phyloP scores from a whole-genome alignment of 2,329 filamentous ascomycete species.

The Nannizzia gypsea region DNA sequence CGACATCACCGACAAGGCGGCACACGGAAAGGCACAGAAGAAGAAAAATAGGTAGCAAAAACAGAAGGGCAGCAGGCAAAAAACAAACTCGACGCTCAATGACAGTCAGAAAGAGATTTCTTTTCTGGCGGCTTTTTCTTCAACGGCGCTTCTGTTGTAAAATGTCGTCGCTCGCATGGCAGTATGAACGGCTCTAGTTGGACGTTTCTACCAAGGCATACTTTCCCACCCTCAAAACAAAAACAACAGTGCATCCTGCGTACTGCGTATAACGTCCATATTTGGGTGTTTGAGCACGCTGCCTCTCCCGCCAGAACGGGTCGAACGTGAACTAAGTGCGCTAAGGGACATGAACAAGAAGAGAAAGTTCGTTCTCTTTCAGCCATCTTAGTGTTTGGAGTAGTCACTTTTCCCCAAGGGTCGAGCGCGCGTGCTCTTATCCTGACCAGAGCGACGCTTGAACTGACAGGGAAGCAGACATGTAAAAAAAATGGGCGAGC shows the following conservation, averaged over 20 bases:
- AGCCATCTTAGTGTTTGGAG: neutral
- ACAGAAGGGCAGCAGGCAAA: neutral
- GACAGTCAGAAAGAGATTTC: neutral
- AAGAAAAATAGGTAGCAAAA: neutral
- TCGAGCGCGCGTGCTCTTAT: neutral
- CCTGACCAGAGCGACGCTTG: neutral
- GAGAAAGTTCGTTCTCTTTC: neutral
- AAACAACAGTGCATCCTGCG: neutral
- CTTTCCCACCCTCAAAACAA: neutral
- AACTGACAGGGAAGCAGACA: neutral
- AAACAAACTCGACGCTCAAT: neutral
- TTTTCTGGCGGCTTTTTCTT: slow-evolving; percentile 2
- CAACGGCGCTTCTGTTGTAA: slow-evolving; percentile 2
- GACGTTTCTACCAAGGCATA: neutral
- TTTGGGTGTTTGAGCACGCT: neutral
- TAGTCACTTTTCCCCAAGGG: neutral
- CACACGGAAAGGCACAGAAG: neutral
- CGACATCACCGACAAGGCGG: slow-evolving; percentile 2
- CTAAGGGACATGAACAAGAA: neutral
- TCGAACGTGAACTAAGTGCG: neutral
- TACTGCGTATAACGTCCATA: neutral
- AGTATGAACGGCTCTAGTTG: neutral
- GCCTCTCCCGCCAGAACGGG: neutral
- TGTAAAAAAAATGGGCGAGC: neutral
- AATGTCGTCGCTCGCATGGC: neutral